Percentiles rank a stretch among this genome's conserved stretches.
Evolutionary conservation across 225 moss, liverwort and hornwort genomes (phyloP).

Genomic region (Pseudisothecium myosuroides): DNA sequence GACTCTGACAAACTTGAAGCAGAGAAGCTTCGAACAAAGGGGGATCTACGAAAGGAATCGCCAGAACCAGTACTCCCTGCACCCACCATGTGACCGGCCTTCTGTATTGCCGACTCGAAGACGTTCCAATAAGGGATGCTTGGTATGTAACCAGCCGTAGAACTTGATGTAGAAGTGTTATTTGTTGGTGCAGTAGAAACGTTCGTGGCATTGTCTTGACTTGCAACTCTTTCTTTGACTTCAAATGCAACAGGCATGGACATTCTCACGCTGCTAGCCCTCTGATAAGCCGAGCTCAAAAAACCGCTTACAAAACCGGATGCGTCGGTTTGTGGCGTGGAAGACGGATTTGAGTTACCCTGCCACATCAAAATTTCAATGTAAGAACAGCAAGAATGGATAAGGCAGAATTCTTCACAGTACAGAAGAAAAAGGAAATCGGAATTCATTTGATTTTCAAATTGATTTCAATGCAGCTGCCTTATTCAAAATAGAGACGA

Average conservation of each 20-base stretch:
- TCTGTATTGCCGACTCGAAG: constrained; percentile 51
- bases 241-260: constrained; percentile 30
- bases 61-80: constrained; percentile 22
- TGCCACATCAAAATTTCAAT: constrained; percentile 1
- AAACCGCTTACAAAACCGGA: constrained; percentile 43
- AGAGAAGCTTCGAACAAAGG: constrained; percentile 28
- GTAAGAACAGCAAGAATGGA: not conserved
- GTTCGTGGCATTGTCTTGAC: not conserved
- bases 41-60: constrained; percentile 8
- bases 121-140: constrained; percentile 48
- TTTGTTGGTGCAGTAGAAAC: not conserved
- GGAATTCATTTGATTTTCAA: not conserved
- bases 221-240: constrained; percentile 10
- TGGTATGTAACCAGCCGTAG: constrained; percentile 6
- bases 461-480: not conserved
- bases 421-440: not conserved
- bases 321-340: constrained; percentile 13
- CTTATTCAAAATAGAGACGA: not conserved
- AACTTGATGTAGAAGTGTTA: not conserved
- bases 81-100: constrained; percentile 47
- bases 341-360: not conserved
- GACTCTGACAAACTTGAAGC: constrained; percentile 28
- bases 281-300: constrained; percentile 48
- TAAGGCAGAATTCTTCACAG: not conserved
- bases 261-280: constrained; percentile 48